Evolutionary conservation across 805 yeast genomes (phyloP).

Genomic region (Yarrowia osloensis): DNA sequence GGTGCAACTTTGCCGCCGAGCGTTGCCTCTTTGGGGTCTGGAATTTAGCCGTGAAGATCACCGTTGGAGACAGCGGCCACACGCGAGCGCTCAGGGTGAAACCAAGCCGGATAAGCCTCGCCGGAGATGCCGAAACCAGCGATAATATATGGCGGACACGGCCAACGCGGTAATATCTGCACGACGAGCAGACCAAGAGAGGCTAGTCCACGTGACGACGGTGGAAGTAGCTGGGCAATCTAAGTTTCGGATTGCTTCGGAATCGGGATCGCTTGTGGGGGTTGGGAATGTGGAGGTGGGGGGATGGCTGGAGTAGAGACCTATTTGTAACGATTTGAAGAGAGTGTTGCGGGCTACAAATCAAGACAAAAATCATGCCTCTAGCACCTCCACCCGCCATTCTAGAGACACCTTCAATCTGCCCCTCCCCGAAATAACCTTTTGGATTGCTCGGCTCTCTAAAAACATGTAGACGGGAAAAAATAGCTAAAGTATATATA

Average conservation of each 20-base stretch:
- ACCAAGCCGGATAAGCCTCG: neutral
- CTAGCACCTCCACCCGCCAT: neutral
- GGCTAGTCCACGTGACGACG: constrained; percentile 13
- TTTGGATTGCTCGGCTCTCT: neutral
- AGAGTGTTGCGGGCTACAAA: no score
- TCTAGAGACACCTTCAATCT: neutral
- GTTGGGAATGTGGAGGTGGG: neutral
- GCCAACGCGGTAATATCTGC: neutral
- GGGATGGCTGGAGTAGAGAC: neutral
- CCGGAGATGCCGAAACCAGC: neutral
- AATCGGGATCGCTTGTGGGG: neutral
- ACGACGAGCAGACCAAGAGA: neutral
- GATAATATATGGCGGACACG: neutral
- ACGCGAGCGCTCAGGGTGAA: neutral
- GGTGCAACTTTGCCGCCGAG: neutral
- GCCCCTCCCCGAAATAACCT: neutral
- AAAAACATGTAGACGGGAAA: neutral
- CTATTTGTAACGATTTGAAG: no score
- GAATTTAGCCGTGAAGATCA: neutral
- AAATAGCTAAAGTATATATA: constrained; percentile 14
- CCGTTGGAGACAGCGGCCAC: no score
- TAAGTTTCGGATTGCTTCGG: constrained; percentile 11
- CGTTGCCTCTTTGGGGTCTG: neutral
- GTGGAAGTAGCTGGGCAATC: neutral
- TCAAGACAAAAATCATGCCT: neutral